Percentiles rank a stretch among this genome's conserved stretches.
Conservation (phyloP, 805 yeast genomes). For the Pichia scutulata region DNA sequence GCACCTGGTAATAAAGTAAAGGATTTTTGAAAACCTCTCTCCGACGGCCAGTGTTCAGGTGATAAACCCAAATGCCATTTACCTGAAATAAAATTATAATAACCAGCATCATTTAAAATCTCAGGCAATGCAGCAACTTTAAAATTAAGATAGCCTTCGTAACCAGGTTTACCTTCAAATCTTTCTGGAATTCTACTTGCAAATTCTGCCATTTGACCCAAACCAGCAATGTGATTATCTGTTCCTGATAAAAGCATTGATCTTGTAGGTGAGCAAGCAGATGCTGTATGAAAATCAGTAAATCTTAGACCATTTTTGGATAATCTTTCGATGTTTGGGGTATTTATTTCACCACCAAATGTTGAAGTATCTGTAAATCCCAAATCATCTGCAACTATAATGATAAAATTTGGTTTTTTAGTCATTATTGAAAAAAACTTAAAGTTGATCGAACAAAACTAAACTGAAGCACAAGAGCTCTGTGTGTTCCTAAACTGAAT, state of each 20-base stretch:
- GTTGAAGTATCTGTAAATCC: conserved; percentile 50
- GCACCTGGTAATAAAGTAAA: conserved; percentile 49
- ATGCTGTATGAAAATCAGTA: conserved; percentile 55
- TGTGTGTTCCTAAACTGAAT: too few relatives aligned
- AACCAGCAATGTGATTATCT: conserved; percentile 54
- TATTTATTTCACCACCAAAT: conserved; percentile 51
- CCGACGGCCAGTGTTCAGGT: conserved; percentile 40
- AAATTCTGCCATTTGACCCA: conserved; percentile 51
- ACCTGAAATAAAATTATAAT: conserved; percentile 46
- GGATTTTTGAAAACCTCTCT: conserved; percentile 43
- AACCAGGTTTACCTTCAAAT: conserved; percentile 42
- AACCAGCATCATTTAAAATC: conserved; percentile 39
- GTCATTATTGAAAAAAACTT: neutral
- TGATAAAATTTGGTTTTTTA: conserved; percentile 41
- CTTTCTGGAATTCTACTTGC: conserved; percentile 30
- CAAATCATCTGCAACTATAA: conserved; percentile 55
- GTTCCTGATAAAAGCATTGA: conserved; percentile 56
- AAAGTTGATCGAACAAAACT: too few relatives aligned
- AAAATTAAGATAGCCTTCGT: conserved; percentile 46
- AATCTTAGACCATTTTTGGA: conserved; percentile 41
- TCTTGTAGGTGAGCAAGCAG: conserved; percentile 59
- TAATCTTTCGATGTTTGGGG: conserved; percentile 42
- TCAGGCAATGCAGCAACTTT: conserved; percentile 49
- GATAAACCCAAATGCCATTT: conserved; percentile 54
- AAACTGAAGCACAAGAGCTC: too few relatives aligned